Conservation (phyloP, 2,329 filamentous ascomycete genomes). For the Sporothrix variecibatus region DNA sequence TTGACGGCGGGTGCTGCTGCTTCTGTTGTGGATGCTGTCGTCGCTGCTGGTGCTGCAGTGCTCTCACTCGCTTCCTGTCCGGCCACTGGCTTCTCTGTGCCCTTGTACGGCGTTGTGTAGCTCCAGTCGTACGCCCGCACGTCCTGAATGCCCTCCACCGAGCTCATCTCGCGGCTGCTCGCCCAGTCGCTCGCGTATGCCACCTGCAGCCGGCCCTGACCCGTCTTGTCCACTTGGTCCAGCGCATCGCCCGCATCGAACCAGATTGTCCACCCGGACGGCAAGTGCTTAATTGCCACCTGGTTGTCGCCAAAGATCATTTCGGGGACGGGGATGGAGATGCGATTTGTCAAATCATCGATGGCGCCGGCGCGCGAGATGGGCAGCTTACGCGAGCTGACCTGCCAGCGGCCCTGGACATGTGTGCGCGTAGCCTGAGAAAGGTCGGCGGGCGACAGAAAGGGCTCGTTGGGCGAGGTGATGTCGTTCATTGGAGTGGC, state of each 20-base stretch:
- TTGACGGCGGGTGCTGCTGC: background rate
- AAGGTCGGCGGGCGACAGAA: constrained; percentile 53
- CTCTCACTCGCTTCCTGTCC: background rate
- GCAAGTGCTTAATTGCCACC: constrained; percentile 71
- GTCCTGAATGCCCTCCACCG: constrained; percentile 85
- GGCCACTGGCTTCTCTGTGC: constrained; percentile 50
- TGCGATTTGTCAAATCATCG: constrained; percentile 73
- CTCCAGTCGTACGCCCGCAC: constrained; percentile 98
- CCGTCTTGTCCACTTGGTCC: constrained; percentile 92
- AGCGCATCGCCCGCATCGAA: constrained; percentile 89
- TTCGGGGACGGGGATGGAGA: constrained; percentile 88
- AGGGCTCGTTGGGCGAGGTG: constrained; percentile 53
- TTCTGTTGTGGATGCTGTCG: background rate
- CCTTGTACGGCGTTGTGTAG: constrained; percentile 85
- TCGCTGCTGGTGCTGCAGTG: background rate
- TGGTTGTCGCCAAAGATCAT: constrained; percentile 99
- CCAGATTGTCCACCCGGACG: constrained; percentile 72
- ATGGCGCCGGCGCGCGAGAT: constrained; percentile 93
- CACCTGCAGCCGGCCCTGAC: constrained; percentile 85
- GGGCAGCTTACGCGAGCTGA: constrained; percentile 84
- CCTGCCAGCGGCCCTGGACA: constrained; percentile 66
- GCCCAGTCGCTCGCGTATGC: constrained; percentile 88
- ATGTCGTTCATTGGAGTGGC: constrained; percentile 36
- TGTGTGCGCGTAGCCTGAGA: constrained; percentile 58
- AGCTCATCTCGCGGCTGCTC: constrained; percentile 68